Percentiles rank a stretch among this genome's conserved stretches.
Evolutionary conservation across 1,139 yeast species (phyloP).

Genomic region (Hemisphaericaspora xylofermentans): DNA sequence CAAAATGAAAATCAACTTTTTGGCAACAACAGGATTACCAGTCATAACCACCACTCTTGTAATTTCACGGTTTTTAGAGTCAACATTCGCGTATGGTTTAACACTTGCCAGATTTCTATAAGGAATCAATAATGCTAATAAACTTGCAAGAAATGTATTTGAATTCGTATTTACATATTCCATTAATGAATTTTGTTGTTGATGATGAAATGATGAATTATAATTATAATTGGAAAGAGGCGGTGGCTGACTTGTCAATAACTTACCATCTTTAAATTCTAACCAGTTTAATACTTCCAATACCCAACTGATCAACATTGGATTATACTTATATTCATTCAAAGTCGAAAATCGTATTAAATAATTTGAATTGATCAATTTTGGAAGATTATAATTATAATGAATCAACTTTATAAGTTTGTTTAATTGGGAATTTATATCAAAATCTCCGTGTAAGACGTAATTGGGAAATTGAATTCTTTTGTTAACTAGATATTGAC

Average conservation of each 20-base stretch:
- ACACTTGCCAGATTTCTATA: slow-evolving; percentile 33
- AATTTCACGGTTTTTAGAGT: slow-evolving; percentile 26
- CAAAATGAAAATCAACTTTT: slow-evolving; percentile 53
- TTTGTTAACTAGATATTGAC: slow-evolving; percentile 33
- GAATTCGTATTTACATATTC: slow-evolving; percentile 3
- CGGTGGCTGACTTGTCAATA: not conserved
- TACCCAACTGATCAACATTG: slow-evolving; percentile 52
- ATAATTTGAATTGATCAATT: slow-evolving; percentile 40
- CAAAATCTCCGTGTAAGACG: slow-evolving; percentile 44
- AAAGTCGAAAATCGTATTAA: slow-evolving; percentile 26
- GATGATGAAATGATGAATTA: slow-evolving; percentile 10
- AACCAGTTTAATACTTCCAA: slow-evolving; percentile 60
- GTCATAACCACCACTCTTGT: slow-evolving; percentile 58
- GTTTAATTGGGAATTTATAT: slow-evolving; percentile 34
- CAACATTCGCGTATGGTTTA: slow-evolving; percentile 29
- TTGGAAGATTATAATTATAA: slow-evolving; percentile 46
- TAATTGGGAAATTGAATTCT: slow-evolving; percentile 39
- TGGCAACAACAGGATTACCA: slow-evolving; percentile 61
- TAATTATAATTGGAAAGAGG: slow-evolving; percentile 3
- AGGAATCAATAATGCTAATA: slow-evolving; percentile 45
- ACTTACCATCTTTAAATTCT: slow-evolving; percentile 55
- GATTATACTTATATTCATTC: slow-evolving; percentile 15
- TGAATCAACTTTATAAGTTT: slow-evolving; percentile 40
- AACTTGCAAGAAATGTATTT: slow-evolving; percentile 40
- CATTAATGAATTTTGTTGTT: slow-evolving; percentile 7